Evolutionary conservation across 1,139 yeast genomes (phyloP), one percentile per base, ranked within the genome.

Genomic region (Kurtzmaniella quercitrusa): DNA sequence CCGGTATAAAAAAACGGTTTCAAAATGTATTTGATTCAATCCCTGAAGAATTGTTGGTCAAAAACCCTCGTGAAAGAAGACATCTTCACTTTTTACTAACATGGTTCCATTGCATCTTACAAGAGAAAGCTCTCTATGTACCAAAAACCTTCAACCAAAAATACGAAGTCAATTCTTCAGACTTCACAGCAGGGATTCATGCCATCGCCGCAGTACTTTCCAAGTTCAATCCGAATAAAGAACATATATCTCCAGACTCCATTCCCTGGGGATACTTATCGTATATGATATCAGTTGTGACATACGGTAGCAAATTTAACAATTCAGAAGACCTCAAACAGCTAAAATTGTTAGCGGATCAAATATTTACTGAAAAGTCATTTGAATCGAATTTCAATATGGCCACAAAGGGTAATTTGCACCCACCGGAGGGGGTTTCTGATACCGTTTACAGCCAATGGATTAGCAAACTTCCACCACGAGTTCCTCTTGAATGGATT

Each of bases 241-340:
- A 64, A 2, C 75, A 77, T 47, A 54, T 79, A 14, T 54, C 79
- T 1, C 81, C 83, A 0, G 71, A 68, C 1, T 18, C 46, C 1
- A 64, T 83, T 40, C 84, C 87, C 2, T 86, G 90, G 88, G 60
- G 65, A 2, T 73, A 76, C 18, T 57, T 87, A 4, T 60, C 64
- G 6, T 68, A 67, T 41, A 59, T 83, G 44, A 56, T 87, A 17
- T 77, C 80, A 2, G 70, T 70, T 2, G 71, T 85, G 11, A 70
- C 81, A 1, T 88, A 88, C 55, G 95, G 95, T 12, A 94, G 94
- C 18, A 85, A 85, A 59, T 66, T 86, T 38, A 82, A 81, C 46
- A 58, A 65, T 39, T 51, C 43, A 0, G 54, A 59, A 0, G 96
- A 88, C 59, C 50, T 54, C 34, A 37, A 45, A 4, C 70, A 62